phyloP scores from a whole-genome alignment of 495 filamentous ascomycete species.

The Aspergillus bertholletiae region DNA sequence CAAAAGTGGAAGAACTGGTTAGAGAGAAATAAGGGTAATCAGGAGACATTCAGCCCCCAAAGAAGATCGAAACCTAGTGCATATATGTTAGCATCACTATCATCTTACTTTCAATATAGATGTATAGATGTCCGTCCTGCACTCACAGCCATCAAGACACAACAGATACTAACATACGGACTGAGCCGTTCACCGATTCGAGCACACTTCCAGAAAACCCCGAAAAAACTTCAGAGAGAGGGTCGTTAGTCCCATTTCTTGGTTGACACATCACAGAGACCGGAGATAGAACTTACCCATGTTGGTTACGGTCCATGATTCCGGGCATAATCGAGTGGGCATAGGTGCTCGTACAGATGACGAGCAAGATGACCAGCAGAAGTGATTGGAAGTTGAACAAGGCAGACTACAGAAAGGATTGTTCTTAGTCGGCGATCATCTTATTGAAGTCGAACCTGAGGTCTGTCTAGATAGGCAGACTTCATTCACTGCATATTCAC shows the following conservation, averaged over 20 bases:
- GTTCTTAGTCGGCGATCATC: not conserved
- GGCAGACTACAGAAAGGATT: conserved; percentile 60
- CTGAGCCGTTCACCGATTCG: conserved; percentile 90
- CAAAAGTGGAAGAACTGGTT: not conserved
- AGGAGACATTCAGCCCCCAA: conserved; percentile 28
- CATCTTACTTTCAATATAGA: not conserved
- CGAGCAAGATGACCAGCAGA: conserved; percentile 85
- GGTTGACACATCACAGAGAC: not conserved
- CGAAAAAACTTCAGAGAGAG: conserved; percentile 59
- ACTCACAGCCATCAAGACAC: conserved; percentile 90
- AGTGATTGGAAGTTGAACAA: conserved; percentile 98
- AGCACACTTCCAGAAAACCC: conserved; percentile 96
- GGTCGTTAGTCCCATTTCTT: conserved; percentile 1
- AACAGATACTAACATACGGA: conserved; percentile 94
- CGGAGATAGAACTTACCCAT: conserved; percentile 56
- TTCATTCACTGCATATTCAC: conserved; percentile 1
- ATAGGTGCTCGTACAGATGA: conserved; percentile 94
- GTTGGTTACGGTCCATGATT: conserved; percentile 89
- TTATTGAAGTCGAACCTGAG: not conserved
- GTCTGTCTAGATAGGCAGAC: not conserved
- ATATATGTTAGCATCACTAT: conserved; percentile 5
- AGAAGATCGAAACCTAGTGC: conserved; percentile 40
- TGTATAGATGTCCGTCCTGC: not conserved
- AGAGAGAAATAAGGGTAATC: not conserved
- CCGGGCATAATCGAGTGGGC: conserved; percentile 85